Evolutionary conservation across 176 grass and related monocot species (phyloP).

Genomic region (Thinopyrum elongatum): DNA sequence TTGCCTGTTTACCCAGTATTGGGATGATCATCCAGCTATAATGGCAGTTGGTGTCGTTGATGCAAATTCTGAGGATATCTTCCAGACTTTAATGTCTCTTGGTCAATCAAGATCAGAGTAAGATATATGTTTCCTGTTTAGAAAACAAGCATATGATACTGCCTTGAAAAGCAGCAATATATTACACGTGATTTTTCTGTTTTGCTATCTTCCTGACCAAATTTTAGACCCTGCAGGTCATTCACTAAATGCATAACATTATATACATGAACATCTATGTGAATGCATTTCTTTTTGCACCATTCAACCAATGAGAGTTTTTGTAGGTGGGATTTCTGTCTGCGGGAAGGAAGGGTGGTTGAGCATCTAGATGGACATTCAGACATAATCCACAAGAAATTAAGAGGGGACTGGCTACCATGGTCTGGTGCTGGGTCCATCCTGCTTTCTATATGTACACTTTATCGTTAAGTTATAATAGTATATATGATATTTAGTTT

Average conservation of each 20-base stretch:
- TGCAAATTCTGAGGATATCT: conserved; percentile 78
- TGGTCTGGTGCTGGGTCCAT: conserved; percentile 57
- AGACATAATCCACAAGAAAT: conserved; percentile 97
- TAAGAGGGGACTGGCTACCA: conserved; percentile 84
- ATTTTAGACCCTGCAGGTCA: background rate
- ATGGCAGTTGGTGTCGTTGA: conserved; percentile 98
- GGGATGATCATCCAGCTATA: conserved; percentile 97
- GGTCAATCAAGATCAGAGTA: conserved; percentile 95
- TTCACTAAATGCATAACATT: conserved; percentile 12
- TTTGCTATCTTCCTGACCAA: background rate
- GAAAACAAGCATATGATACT: background rate
- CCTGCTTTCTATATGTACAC: conserved; percentile 14
- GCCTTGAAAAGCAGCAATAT: background rate
- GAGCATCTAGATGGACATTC: conserved; percentile 94
- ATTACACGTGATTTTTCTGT: background rate
- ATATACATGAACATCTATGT: conserved; percentile 1
- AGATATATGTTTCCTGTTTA: conserved; percentile 29
- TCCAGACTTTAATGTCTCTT: conserved; percentile 95
- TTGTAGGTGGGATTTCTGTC: conserved; percentile 96
- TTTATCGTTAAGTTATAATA: conserved; percentile 36
- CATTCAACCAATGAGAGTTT: conserved; percentile 3
- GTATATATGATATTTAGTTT: conserved; percentile 52
- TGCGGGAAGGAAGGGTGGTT: conserved; percentile 81
- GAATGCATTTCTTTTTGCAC: background rate
- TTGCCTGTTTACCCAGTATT: conserved; percentile 61